Conservation (phyloP, 2,329 filamentous ascomycete species). For the Fusarium devonianum region DNA sequence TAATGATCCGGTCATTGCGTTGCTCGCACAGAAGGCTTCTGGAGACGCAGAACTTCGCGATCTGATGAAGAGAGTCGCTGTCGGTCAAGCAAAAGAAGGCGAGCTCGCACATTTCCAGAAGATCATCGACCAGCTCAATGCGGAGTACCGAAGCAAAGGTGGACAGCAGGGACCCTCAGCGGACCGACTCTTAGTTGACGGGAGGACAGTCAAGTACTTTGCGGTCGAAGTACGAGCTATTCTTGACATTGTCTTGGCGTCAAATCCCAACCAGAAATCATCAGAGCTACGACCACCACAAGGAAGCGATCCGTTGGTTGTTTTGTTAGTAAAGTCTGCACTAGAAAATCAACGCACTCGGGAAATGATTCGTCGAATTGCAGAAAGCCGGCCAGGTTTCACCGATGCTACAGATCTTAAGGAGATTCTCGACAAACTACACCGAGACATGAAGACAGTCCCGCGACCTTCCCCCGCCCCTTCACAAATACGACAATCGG, state of each 20-base stretch:
- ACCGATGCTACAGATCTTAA: conserved; percentile 64
- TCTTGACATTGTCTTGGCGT: conserved; percentile 64
- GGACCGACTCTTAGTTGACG: conserved; percentile 62
- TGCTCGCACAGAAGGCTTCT: conserved; percentile 77
- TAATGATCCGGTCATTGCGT: conserved; percentile 81
- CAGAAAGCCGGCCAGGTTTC: conserved; percentile 58
- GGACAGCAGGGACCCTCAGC: conserved; percentile 61
- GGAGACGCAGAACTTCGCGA: conserved; percentile 76
- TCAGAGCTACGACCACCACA: conserved; percentile 60
- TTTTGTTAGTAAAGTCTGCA: conserved; percentile 64
- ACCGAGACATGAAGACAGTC: conserved; percentile 51
- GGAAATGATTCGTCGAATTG: conserved; percentile 62
- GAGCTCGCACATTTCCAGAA: conserved; percentile 79
- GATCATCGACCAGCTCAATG: conserved; percentile 81
- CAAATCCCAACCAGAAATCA: conserved; percentile 64
- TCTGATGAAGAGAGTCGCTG: conserved; percentile 84
- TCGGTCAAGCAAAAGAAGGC: conserved; percentile 72
- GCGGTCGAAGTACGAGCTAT: conserved; percentile 66
- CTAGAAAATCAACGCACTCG: conserved; percentile 59
- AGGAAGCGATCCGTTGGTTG: conserved; percentile 63
- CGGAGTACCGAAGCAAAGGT: conserved; percentile 61
- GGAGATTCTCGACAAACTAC: conserved; percentile 57
- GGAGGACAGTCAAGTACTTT: conserved; percentile 65
- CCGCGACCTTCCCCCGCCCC: conserved; percentile 42
- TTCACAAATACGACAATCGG: conserved; percentile 39